Conservation (phyloP, 2,329 filamentous ascomycete genomes). For the Periconia macrospinosa region DNA sequence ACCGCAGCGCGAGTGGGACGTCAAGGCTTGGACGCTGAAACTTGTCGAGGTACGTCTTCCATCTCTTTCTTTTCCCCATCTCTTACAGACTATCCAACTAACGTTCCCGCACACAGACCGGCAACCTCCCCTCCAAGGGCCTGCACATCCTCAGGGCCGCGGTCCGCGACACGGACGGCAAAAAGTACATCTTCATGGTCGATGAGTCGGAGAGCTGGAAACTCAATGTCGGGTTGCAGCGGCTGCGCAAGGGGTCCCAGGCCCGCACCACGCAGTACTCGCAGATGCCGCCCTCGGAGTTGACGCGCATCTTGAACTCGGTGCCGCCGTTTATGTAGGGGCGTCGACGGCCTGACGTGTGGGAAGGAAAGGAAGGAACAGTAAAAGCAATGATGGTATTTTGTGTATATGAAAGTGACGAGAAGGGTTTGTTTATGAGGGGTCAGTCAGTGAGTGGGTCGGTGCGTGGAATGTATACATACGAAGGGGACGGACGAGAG, state of each 20-base stretch:
- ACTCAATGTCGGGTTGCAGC: conserved; percentile 60
- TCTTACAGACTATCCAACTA: conserved; percentile 12
- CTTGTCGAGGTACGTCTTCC: conserved; percentile 65
- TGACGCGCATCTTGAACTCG: conserved; percentile 41
- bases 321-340: conserved; percentile 20
- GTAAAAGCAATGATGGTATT: neutral
- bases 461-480: neutral
- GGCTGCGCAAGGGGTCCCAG: conserved; percentile 58
- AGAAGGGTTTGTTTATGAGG: conserved; percentile 3
- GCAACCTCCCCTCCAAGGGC: conserved; percentile 48
- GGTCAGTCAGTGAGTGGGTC: neutral
- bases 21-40: conserved; percentile 97
- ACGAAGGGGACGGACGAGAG: too few species aligned
- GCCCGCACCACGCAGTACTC: conserved; percentile 58
- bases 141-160: conserved; percentile 60
- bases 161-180: conserved; percentile 62
- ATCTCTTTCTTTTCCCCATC: neutral
- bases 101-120: conserved; percentile 35
- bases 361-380: neutral
- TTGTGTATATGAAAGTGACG: neutral
- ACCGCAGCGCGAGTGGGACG: conserved; percentile 96
- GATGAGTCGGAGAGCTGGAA: conserved; percentile 65
- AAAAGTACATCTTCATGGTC: conserved; percentile 64
- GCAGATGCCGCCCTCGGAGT: conserved; percentile 53
- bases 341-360: neutral